These are phyloP conservation scores for Rhipidocladum racemiflorum DNA, from an alignment of 176 grass and related monocot genomes.

Conservation along the genomic window DNA sequence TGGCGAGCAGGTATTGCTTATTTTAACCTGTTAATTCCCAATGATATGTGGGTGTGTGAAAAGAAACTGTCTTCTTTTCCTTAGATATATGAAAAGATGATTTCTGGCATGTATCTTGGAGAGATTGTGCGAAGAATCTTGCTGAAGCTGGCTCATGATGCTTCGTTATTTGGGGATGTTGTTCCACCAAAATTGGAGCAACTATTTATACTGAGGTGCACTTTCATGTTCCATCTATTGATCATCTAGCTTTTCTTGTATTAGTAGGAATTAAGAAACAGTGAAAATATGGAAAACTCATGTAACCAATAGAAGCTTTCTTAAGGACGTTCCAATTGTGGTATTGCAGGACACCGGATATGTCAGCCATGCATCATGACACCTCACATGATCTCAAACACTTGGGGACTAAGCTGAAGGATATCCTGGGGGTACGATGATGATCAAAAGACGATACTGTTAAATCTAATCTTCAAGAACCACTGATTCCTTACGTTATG, in stretches of 20 bases:
- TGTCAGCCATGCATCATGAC: slow-evolving; percentile 97
- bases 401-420: slow-evolving; percentile 77
- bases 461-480: background rate
- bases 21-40: slow-evolving; percentile 17
- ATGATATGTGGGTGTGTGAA: background rate
- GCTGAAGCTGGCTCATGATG: slow-evolving; percentile 69
- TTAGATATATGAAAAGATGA: slow-evolving; percentile 97
- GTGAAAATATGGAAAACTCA: background rate
- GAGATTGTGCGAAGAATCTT: slow-evolving; percentile 81
- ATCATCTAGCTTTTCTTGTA: background rate
- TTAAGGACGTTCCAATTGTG: background rate
- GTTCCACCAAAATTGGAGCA: slow-evolving; percentile 74
- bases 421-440: slow-evolving; percentile 68
- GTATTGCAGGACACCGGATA: slow-evolving; percentile 69
- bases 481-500: slow-evolving; percentile 2
- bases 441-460: background rate
- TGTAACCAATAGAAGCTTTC: slow-evolving; percentile 7
- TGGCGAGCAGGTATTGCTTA: slow-evolving; percentile 64
- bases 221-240: slow-evolving; percentile 18
- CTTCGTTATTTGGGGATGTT: slow-evolving; percentile 70
- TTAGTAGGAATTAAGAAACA: background rate
- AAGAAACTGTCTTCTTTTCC: slow-evolving; percentile 12
- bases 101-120: slow-evolving; percentile 99
- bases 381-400: slow-evolving; percentile 74
- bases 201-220: slow-evolving; percentile 61